A percentile compares a stretch with the other conserved stretches of the same genome.
These are phyloP conservation scores for Paracamarosporium sp. DNA, from an alignment of 2,329 filamentous ascomycete genomes.

Conservation along the genomic window DNA sequence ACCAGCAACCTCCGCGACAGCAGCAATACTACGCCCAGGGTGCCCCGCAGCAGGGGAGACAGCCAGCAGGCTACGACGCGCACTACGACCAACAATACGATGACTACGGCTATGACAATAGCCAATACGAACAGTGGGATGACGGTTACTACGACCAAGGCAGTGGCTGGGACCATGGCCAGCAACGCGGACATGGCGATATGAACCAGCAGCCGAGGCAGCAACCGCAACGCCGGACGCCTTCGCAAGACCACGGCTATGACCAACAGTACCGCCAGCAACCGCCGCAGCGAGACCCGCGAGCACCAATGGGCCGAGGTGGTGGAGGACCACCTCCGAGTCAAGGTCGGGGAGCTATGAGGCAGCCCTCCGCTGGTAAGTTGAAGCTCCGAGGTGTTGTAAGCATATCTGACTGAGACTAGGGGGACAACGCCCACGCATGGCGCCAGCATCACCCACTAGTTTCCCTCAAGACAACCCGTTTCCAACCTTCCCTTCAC, in stretches of 20 bases:
- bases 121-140: conserved; percentile 42
- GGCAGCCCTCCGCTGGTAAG: conserved; percentile 33
- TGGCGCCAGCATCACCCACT: conserved; percentile 36
- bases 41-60: conserved; percentile 27
- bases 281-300: conserved; percentile 32
- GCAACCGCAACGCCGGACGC: conserved; percentile 15
- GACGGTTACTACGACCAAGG: conserved; percentile 42
- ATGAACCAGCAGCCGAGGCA: conserved; percentile 23
- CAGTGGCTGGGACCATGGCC: conserved; percentile 33
- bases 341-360: conserved; percentile 32
- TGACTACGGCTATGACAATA: conserved; percentile 43
- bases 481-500: conserved; percentile 54
- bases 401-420: conserved; percentile 6
- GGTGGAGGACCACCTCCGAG: conserved; percentile 28
- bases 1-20: conserved; percentile 39
- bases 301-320: conserved; percentile 32
- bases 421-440: conserved; percentile 40
- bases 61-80: conserved; percentile 36
- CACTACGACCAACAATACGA: conserved; percentile 41
- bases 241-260: conserved; percentile 31
- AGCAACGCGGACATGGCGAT: conserved; percentile 31
- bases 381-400: not conserved
- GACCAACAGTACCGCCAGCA: conserved; percentile 32
- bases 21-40: conserved; percentile 42
- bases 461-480: conserved; percentile 52